phyloP scores from a whole-genome alignment of 805 yeast species.

The Kockiozyma suomiensis region DNA sequence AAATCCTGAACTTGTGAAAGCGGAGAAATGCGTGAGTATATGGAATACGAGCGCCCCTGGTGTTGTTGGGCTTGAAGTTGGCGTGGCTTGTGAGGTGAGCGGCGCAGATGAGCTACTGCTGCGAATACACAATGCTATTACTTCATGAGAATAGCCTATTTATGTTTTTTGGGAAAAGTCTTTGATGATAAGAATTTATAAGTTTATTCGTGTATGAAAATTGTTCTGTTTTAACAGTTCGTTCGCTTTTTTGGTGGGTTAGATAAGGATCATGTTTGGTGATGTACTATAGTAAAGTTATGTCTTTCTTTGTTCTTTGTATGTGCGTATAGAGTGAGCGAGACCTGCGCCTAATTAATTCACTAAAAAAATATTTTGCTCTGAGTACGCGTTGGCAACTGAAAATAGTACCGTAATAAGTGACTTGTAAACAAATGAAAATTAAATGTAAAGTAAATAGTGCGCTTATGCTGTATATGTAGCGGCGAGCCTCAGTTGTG shows the following conservation, averaged over 20 bases:
- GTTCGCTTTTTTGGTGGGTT: no score
- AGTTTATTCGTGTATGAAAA: background rate
- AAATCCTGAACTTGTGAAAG: background rate
- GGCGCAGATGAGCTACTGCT: conserved; percentile 18
- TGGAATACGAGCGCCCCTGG: conserved; percentile 20
- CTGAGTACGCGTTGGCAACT: no score
- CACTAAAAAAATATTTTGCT: background rate
- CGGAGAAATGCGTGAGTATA: conserved; percentile 13
- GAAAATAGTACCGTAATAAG: no score
- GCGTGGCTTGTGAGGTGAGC: conserved; percentile 27
- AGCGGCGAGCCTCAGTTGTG: background rate
- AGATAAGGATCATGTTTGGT: background rate
- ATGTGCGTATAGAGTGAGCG: background rate
- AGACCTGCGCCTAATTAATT: background rate
- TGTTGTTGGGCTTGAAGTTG: conserved; percentile 18
- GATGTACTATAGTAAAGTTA: background rate
- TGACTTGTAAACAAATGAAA: background rate
- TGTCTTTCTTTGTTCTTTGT: no score
- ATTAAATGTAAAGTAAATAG: background rate
- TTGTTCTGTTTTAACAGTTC: background rate
- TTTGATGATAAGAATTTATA: background rate
- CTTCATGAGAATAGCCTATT: background rate
- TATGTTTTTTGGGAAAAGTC: no score
- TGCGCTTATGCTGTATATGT: background rate
- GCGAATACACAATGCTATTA: conserved; percentile 16